phyloP scores from a whole-genome alignment of 169 alveolate species.

The Amoebophrya sp. region DNA sequence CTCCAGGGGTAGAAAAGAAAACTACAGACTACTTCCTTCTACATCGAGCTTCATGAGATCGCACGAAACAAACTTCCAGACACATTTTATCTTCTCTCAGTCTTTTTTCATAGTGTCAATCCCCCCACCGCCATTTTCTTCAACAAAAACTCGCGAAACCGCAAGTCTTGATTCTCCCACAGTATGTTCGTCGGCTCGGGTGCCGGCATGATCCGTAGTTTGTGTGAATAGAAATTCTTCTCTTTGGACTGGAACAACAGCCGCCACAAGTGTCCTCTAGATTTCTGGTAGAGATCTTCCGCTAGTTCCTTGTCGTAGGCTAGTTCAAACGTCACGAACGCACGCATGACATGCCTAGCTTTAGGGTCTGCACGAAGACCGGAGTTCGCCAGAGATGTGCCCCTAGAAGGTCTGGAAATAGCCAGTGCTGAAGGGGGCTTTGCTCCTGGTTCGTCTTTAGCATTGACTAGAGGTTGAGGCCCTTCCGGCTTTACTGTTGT shows the following conservation, averaged over 20 bases:
- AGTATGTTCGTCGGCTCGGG: constrained; percentile 14
- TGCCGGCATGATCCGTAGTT: neutral
- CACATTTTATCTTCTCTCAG: too few relatives aligned
- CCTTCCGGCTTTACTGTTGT: neutral
- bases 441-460: neutral
- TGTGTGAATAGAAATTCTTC: neutral
- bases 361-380: too few relatives aligned
- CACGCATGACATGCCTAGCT: neutral
- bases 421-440: too few relatives aligned
- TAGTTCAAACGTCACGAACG: constrained; percentile 13
- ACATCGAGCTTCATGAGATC: too few relatives aligned
- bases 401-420: too few relatives aligned
- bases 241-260: neutral
- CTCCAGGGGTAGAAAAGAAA: too few relatives aligned
- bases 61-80: too few relatives aligned
- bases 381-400: too few relatives aligned
- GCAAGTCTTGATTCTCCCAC: constrained; percentile 7
- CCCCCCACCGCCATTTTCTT: neutral
- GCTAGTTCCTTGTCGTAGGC: neutral
- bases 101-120: too few relatives aligned
- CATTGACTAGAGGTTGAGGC: neutral
- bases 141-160: neutral
- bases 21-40: too few relatives aligned
- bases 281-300: neutral
- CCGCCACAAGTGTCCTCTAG: neutral